phyloP scores from a whole-genome alignment of 495 filamentous ascomycete genomes.

The Neurospora tetrasperma region DNA sequence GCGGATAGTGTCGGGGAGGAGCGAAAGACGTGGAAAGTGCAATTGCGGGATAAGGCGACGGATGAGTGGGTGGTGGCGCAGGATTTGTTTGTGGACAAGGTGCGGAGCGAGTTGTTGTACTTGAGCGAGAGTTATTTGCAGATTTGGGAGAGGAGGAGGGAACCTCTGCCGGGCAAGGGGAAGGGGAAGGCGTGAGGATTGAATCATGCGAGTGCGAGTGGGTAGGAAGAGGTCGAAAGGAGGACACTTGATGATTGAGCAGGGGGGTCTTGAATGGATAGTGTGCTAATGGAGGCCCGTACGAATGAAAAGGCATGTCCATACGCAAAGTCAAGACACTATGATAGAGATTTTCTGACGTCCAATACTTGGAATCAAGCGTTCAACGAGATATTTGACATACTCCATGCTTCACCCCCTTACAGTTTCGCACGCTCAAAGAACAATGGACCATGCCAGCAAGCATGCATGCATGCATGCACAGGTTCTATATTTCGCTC shows the following conservation, averaged over 20 bases:
- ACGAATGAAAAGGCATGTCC: background rate
- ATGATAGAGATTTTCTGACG: background rate
- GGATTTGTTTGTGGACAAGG: conserved; percentile 84
- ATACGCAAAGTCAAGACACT: background rate
- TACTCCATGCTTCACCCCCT: background rate
- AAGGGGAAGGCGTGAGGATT: conserved; percentile 12
- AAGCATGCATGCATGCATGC: background rate
- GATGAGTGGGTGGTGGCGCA: conserved; percentile 90
- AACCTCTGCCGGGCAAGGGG: conserved; percentile 19
- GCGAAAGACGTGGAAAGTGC: conserved; percentile 70
- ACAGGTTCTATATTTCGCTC: background rate
- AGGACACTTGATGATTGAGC: background rate
- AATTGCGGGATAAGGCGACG: conserved; percentile 49
- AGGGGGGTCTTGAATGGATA: background rate
- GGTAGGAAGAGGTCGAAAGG: background rate
- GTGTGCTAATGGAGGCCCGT: no score
- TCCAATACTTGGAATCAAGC: background rate
- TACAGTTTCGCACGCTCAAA: background rate
- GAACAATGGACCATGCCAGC: background rate
- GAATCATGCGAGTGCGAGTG: background rate
- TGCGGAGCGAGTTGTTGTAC: conserved; percentile 76
- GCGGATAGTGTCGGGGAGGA: conserved; percentile 68
- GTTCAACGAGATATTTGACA: background rate
- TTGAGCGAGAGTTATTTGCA: conserved; percentile 90
- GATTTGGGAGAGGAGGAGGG: conserved; percentile 85